Conservation (phyloP, 176 grass and related monocot species). For the Themeda triandra region DNA sequence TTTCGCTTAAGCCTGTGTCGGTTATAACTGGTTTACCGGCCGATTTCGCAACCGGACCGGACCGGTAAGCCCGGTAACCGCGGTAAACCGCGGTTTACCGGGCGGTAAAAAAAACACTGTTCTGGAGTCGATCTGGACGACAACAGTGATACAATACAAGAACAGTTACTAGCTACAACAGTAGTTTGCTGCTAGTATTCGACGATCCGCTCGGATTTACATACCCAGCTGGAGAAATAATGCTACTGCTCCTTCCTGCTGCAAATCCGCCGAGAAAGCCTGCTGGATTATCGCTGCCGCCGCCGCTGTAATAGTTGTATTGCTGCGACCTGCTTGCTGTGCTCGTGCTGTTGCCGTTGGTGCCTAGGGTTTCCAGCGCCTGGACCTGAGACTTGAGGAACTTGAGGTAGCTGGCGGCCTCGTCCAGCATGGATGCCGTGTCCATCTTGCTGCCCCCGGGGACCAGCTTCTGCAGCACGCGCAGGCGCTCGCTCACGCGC, state of each 20-base stretch:
- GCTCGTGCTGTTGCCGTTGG: neutral
- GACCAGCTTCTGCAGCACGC: constrained; percentile 75
- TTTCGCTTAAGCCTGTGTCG: no score
- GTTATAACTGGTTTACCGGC: no score
- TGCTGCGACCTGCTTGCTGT: neutral
- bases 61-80: no score
- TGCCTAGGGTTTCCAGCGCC: constrained; percentile 73
- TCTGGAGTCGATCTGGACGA: neutral
- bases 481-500: constrained; percentile 67
- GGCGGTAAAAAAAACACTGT: no score
- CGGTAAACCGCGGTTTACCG: no score
- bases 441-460: constrained; percentile 92
- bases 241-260: neutral
- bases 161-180: constrained; percentile 3
- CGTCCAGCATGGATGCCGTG: constrained; percentile 91
- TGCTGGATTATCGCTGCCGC: neutral
- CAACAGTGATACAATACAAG: neutral
- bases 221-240: constrained; percentile 20
- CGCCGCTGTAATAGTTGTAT: neutral
- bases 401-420: constrained; percentile 90
- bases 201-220: constrained; percentile 29
- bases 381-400: constrained; percentile 94
- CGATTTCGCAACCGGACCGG: no score
- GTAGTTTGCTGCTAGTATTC: constrained; percentile 20
- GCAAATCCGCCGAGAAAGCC: constrained; percentile 31